Base-by-base conservation (phyloP, 169 alveolate species). In the Ichthyophthirius multifiliis region DNA sequence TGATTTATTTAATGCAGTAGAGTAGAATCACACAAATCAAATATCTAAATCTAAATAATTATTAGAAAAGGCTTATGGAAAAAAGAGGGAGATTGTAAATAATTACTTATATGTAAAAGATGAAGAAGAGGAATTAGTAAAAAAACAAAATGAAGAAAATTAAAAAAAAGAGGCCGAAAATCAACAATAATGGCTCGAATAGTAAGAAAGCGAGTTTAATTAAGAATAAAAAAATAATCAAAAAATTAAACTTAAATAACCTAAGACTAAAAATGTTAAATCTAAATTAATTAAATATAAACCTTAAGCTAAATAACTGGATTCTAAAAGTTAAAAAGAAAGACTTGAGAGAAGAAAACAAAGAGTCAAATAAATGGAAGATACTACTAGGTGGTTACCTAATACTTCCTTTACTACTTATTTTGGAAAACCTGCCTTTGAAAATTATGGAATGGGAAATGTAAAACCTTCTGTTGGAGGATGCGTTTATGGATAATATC, bases 371-470 rank as follows among this genome's bases (percentile, higher is more conserved):
- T 37, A 91, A 27, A 83, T 91, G 43, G 71, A 89, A 48, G 84
- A 84, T 23, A 85, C 95, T 12, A 87, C 97, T 6, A 82, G 97
- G 76, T 94, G 97, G 96, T 73, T 94, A 16, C 94, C 97, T 37
- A 92, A 94, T 67, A 65, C 92, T 32, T 94, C 96, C 9, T 90
- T 89, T 55, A 91, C 93, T 15, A 91, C 95, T 35, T 91, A 90
- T 79, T 94, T 88, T 74, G 97, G 96, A 7, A 94, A 94, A 79
- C 97, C 97, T 63, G 96, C 95, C 9, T 94, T 91, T 81, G 95
- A 88, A 75, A 85, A 89, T 39, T 94, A 94, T 75, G 97, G 96
- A 18, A 82, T 76, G 39, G 95, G 94, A 4, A 94, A 94, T 82
- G 88, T 89, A 5, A 90, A 90, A 12, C 97, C 97, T 9, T 55